A percentile compares a stretch with the other conserved stretches of the same genome.
These are phyloP conservation scores for Stachybotrys chartarum DNA, from an alignment of 2,329 filamentous ascomycete species.

Conservation along the genomic window DNA sequence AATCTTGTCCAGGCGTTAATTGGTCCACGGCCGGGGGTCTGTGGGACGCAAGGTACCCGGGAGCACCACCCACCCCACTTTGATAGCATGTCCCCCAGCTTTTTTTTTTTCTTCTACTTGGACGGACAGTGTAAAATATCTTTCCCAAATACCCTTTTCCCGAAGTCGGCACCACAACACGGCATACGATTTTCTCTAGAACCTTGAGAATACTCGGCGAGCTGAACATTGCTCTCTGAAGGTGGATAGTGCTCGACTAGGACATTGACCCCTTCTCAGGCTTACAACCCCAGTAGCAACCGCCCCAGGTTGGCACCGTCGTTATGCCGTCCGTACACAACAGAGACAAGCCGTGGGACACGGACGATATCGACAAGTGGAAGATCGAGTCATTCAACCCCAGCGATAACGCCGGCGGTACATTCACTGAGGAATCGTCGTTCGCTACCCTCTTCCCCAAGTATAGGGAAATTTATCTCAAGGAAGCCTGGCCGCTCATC, in stretches of 20 bases:
- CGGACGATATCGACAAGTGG: conserved; percentile 96
- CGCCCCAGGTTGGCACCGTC: not conserved
- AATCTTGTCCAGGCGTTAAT: conserved; percentile 6
- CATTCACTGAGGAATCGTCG: conserved; percentile 87
- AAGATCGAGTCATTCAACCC: conserved; percentile 82
- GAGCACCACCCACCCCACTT: no score
- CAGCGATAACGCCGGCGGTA: conserved; percentile 76
- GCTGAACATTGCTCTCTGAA: no score
- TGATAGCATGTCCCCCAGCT: no score
- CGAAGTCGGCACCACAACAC: no score
- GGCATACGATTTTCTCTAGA: no score
- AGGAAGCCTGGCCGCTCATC: conserved; percentile 86
- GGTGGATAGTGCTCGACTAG: not conserved
- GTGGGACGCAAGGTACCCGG: not conserved
- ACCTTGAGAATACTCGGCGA: no score
- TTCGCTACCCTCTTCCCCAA: conserved; percentile 88
- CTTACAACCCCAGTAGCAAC: not conserved
- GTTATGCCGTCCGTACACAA: conserved; percentile 84
- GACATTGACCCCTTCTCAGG: not conserved
- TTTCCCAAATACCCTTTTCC: no score
- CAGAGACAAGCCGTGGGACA: conserved; percentile 89
- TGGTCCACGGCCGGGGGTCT: conserved; percentile 9
- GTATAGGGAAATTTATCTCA: conserved; percentile 91
- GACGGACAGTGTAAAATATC: no score
- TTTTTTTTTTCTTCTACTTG: no score